A percentile compares a stretch with the other conserved stretches of the same genome.
Evolutionary conservation across 306 rosid genomes (phyloP).

Genomic region (Ormosia semicastrata): DNA sequence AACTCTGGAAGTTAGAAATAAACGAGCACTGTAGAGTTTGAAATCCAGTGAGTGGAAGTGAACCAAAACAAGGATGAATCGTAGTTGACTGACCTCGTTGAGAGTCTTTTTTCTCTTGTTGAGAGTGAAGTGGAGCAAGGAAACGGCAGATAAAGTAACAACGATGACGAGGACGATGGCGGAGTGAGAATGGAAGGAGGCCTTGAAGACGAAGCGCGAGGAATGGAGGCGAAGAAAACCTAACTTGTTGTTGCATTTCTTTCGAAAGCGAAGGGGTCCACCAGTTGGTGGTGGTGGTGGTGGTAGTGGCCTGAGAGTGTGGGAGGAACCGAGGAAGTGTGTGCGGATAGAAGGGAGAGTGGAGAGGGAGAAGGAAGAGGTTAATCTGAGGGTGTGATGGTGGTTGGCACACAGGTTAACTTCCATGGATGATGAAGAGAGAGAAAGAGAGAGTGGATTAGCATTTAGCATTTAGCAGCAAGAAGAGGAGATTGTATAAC

Average conservation of each 20-base stretch:
- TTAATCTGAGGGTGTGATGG: conserved; percentile 39
- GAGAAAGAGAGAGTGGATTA: conserved; percentile 16
- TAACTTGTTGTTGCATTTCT: conserved; percentile 6
- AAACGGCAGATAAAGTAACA: conserved; percentile 71
- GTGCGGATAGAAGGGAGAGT: conserved; percentile 47
- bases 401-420: conserved; percentile 55
- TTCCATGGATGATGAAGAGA: conserved; percentile 48
- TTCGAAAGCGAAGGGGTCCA: conserved; percentile 34
- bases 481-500: conserved; percentile 14
- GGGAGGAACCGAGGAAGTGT: conserved; percentile 54
- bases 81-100: conserved; percentile 41
- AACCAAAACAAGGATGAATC: too few species aligned
- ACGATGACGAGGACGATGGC: conserved; percentile 50
- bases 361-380: conserved; percentile 34
- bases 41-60: not conserved
- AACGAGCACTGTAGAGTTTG: not conserved
- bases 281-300: conserved; percentile 16
- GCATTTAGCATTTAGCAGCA: conserved; percentile 36
- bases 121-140: conserved; percentile 47
- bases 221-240: conserved; percentile 37
- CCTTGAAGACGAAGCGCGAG: conserved; percentile 54
- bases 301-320: conserved; percentile 43
- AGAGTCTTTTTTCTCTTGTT: conserved; percentile 43
- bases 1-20: too few species aligned
- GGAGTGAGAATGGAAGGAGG: conserved; percentile 57